phyloP scores from a whole-genome alignment of 2,329 filamentous ascomycete genomes.

The Phyllosticta citrichinensis region DNA sequence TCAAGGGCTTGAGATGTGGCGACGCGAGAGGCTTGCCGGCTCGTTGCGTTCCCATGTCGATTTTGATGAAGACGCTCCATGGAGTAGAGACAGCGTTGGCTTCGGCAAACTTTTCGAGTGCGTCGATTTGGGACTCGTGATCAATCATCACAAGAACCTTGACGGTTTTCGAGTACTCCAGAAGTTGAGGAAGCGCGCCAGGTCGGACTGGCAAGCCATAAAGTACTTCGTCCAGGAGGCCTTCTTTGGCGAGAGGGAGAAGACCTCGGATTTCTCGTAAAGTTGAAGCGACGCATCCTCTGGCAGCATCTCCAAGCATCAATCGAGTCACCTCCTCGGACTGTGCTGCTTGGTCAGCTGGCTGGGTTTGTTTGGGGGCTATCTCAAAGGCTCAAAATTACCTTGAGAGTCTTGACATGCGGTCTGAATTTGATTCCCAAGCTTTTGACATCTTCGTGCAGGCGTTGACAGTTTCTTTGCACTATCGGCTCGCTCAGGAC shows the following conservation, averaged over 20 bases:
- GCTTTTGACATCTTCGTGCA: slow-evolving; percentile 8
- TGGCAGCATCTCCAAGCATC: slow-evolving; percentile 4
- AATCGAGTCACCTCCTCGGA: slow-evolving; percentile 7
- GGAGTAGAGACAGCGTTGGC: background rate
- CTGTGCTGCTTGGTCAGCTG: background rate
- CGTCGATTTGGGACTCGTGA: slow-evolving; percentile 6
- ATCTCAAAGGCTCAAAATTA: background rate
- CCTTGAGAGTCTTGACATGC: slow-evolving; percentile 11
- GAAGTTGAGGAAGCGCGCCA: background rate
- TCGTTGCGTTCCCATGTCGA: slow-evolving; percentile 9
- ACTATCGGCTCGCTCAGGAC: slow-evolving; percentile 9
- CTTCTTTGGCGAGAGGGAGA: slow-evolving; percentile 1
- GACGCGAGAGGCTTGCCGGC: slow-evolving; percentile 4
- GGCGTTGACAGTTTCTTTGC: slow-evolving; percentile 4
- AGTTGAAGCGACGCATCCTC: slow-evolving; percentile 3
- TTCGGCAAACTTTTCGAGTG: background rate
- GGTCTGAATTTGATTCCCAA: slow-evolving; percentile 7
- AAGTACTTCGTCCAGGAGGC: slow-evolving; percentile 4
- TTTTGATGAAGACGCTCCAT: slow-evolving; percentile 8
- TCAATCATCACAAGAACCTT: slow-evolving; percentile 10
- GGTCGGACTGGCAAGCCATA: slow-evolving; percentile 9
- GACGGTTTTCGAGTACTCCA: background rate
- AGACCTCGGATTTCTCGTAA: slow-evolving; percentile 7
- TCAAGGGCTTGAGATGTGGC: background rate
- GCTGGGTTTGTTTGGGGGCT: background rate